Conservation (phyloP, 805 yeast genomes). For the Groenewaldozyma salmanticensis region DNA sequence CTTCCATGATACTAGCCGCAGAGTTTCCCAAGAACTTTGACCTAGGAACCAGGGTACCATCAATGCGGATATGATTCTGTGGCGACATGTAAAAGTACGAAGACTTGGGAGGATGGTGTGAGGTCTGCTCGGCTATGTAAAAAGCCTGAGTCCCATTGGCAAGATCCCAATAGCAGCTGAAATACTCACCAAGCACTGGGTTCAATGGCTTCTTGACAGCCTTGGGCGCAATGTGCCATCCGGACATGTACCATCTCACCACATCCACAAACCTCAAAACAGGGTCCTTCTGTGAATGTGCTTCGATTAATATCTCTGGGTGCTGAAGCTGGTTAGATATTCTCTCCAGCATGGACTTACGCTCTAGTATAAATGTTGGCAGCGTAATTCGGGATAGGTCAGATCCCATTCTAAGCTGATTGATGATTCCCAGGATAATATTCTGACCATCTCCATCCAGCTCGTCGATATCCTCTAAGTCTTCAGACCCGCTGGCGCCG, state of each 20-base stretch:
- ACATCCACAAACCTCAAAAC: constrained; percentile 62
- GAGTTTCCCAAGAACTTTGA: constrained; percentile 90
- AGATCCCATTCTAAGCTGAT: constrained; percentile 87
- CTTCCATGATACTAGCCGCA: constrained; percentile 97
- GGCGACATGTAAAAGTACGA: constrained; percentile 87
- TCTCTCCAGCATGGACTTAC: constrained; percentile 93
- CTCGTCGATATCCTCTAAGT: constrained; percentile 66
- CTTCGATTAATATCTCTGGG: constrained; percentile 65
- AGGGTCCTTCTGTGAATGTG: constrained; percentile 50
- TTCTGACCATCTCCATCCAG: constrained; percentile 85
- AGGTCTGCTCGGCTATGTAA: constrained; percentile 87
- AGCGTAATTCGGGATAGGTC: constrained; percentile 85
- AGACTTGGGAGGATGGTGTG: constrained; percentile 98
- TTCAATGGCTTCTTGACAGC: constrained; percentile 96
- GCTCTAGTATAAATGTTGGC: constrained; percentile 91
- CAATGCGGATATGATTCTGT: constrained; percentile 67
- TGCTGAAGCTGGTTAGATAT: constrained; percentile 76
- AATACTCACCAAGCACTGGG: constrained; percentile 88
- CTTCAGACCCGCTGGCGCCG: no score
- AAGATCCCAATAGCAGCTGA: constrained; percentile 86
- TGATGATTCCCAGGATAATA: constrained; percentile 74
- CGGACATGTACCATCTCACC: constrained; percentile 82
- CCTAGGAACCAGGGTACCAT: constrained; percentile 80
- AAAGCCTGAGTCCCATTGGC: constrained; percentile 62
- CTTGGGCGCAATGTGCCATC: constrained; percentile 98